Conservation (phyloP, 83 land plant genomes). For the Picea engelmannii region DNA sequence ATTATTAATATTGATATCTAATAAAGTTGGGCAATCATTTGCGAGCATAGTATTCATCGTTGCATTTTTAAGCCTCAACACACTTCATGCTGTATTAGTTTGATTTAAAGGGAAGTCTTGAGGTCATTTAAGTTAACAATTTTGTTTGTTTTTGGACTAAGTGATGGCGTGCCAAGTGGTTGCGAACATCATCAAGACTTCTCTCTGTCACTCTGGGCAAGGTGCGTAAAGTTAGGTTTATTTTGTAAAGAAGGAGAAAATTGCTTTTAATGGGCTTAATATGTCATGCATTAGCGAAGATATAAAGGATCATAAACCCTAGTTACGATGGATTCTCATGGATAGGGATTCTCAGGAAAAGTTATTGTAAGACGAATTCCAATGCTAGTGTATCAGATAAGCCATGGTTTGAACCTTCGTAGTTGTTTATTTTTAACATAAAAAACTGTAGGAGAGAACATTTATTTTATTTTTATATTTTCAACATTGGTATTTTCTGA, state of each 20-base stretch:
- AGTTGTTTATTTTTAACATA: no score
- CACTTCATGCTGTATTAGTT: not conserved
- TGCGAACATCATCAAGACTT: slow-evolving; percentile 87
- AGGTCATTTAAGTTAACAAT: not conserved
- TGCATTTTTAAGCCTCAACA: no score
- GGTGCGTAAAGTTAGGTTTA: slow-evolving; percentile 17
- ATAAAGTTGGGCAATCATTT: no score
- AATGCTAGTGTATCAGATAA: no score
- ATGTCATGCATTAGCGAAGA: not conserved
- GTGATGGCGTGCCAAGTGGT: slow-evolving; percentile 91
- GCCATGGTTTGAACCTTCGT: no score
- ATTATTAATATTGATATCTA: no score
- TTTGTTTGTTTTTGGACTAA: slow-evolving; percentile 14
- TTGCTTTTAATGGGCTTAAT: not conserved
- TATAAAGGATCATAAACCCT: not conserved
- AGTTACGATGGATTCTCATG: not conserved
- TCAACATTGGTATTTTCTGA: no score
- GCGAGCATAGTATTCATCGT: no score
- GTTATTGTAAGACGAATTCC: not conserved
- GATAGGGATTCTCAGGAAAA: not conserved
- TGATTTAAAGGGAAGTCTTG: not conserved
- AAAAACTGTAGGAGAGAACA: no score
- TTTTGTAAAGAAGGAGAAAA: no score
- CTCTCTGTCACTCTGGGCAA: slow-evolving; percentile 95
- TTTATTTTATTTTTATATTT: no score